Base-by-base conservation (phyloP, 148 eudicot genomes). In the Pouteria glomerata region DNA sequence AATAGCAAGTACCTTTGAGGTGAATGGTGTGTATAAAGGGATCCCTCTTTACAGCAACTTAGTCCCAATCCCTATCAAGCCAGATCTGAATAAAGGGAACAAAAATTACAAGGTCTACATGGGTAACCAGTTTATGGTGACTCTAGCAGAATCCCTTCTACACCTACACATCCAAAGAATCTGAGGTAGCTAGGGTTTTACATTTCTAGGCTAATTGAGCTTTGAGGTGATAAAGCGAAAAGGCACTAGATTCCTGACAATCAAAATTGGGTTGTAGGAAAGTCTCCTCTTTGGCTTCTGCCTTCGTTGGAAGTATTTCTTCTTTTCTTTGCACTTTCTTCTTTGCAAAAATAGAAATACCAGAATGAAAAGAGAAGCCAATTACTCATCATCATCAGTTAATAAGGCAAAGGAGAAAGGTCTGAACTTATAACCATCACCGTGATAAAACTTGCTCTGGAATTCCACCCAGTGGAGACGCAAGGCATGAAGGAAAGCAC, bases 381-480 rank as follows among this genome's bases (percentile, higher is more conserved):
- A 71, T 81, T 87, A 93, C 24, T 89, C 91, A 18, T 87, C 96
- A 4, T 91, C 97, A 12, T 94, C 96, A 0, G 86, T 78, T 80
- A 94, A 73, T 31, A 82, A 41, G 66, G 93, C 90, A 64, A 94
- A 94, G 67, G 96, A 91, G 82, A 94, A 88, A 50, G 97, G 97
- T 82, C 70, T 85, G 81, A 94, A 91, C 73, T 94, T 94, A 74
- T 91, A 91, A 74, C 98, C 98, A 77, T 94, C 97, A 5, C 97
- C 98, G 47, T 84, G 82, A 79, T 91, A 94, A 66, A 94, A 95
- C 85, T 96, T 96, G 86, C 81, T 85, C 69, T 89, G 96, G 67
- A 80, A 96, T 83, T 96, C 99, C 68, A 96, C 97, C 99, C 99
- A 96, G 65, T 95, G 99, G 55, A 96, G 99, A 85, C 99, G 88